phyloP scores from a whole-genome alignment of 768 basidiomycete genomes.

The Clitopilus passeckerianus region DNA sequence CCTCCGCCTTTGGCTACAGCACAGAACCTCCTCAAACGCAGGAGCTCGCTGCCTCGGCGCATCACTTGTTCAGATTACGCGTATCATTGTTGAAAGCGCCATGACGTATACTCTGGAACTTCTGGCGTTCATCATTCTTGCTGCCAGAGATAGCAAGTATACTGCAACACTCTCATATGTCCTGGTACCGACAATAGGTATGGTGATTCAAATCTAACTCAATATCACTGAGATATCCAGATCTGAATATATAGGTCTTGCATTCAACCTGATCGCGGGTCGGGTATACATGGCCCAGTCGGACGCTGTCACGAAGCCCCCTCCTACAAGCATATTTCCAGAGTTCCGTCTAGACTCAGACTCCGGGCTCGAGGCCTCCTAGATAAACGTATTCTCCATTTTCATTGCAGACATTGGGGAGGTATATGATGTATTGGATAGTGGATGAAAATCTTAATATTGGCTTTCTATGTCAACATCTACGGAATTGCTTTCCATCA shows the following conservation, averaged over 20 bases:
- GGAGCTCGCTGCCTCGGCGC: neutral
- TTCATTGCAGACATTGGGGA: too few species aligned
- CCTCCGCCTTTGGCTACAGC: neutral
- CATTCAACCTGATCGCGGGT: neutral
- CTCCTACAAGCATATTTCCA: too few species aligned
- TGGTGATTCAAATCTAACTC: neutral
- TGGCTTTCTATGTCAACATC: too few species aligned
- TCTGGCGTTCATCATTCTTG: neutral
- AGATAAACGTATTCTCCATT: too few species aligned
- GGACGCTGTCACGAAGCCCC: neutral
- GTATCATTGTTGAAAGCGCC: neutral
- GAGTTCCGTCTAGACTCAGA: too few species aligned
- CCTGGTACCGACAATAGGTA: neutral
- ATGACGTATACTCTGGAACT: neutral
- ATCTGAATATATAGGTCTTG: neutral
- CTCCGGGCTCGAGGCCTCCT: too few species aligned
- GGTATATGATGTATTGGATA: too few species aligned
- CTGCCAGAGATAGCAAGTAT: neutral
- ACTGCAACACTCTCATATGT: neutral
- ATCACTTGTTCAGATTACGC: neutral
- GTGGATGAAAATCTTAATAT: too few species aligned
- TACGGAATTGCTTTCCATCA: too few species aligned
- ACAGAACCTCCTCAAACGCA: neutral
- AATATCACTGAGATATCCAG: neutral
- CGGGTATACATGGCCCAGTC: neutral